These are phyloP conservation scores for Actinidia polygama DNA, from an alignment of 179 eudicot genomes.

Conservation along the genomic window DNA sequence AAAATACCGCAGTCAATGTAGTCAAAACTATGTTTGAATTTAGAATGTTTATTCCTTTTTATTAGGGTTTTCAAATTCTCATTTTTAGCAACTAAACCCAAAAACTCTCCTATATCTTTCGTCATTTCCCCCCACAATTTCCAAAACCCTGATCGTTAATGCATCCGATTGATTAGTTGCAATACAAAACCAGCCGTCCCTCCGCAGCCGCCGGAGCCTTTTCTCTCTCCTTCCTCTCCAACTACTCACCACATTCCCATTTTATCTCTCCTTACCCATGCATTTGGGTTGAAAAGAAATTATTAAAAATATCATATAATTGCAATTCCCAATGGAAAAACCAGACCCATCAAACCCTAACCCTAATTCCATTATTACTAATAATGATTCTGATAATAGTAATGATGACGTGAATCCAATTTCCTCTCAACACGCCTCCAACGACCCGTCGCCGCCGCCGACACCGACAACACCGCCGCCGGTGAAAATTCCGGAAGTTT, in stretches of 20 bases:
- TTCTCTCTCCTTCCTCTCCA: neutral
- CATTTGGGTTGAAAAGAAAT: neutral
- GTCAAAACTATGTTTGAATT: too few species aligned
- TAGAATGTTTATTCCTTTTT: too few species aligned
- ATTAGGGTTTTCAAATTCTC: neutral
- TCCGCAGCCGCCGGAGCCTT: neutral
- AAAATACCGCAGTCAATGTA: too few species aligned
- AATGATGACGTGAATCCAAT: neutral
- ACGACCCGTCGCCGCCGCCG: neutral
- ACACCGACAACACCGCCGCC: neutral
- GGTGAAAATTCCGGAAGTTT: neutral
- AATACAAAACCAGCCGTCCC: neutral
- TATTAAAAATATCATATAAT: neutral
- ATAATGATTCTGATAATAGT: neutral
- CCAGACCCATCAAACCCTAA: neutral
- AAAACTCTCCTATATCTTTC: neutral
- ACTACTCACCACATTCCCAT: neutral
- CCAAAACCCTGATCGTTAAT: neutral
- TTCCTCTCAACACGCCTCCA: slow-evolving; percentile 12
- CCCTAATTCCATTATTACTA: neutral
- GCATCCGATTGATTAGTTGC: neutral
- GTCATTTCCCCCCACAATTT: neutral
- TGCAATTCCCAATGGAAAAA: slow-evolving; percentile 1
- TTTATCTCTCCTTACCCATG: neutral
- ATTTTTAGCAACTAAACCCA: neutral